Evolutionary conservation across 2,329 filamentous ascomycete species (phyloP).

Genomic region (Trematosphaeria pertusa): DNA sequence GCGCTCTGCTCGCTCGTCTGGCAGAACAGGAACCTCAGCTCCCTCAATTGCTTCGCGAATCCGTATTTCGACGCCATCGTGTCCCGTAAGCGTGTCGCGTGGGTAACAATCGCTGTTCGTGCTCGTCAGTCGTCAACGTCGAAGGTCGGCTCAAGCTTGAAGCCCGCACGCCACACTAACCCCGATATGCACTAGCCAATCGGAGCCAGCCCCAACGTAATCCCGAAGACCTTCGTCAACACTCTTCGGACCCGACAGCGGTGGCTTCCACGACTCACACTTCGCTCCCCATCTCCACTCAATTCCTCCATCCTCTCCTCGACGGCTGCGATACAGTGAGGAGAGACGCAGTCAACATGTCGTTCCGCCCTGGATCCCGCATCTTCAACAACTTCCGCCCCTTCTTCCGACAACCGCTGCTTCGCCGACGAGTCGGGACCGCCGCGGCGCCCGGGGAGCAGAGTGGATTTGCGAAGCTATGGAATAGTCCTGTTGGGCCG

Average conservation of each 20-base stretch:
- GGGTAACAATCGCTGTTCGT: conserved; percentile 27
- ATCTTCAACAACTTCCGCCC: conserved; percentile 62
- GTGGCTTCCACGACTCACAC: conserved; percentile 10
- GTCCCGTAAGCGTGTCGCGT: conserved; percentile 16
- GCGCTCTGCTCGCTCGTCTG: conserved; percentile 92
- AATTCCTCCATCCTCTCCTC: conserved; percentile 58
- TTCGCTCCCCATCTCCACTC: conserved; percentile 13
- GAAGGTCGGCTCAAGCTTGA: conserved; percentile 24
- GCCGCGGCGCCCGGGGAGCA: conserved; percentile 58
- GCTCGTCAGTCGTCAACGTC: conserved; percentile 16
- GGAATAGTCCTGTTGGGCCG: conserved; percentile 57
- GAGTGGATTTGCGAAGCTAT: conserved; percentile 73
- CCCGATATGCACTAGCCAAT: conserved; percentile 20
- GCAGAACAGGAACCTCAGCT: conserved; percentile 97
- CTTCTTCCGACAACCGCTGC: conserved; percentile 59
- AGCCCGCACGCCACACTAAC: conserved; percentile 12
- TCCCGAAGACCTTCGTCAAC: conserved; percentile 30
- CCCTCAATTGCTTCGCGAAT: conserved; percentile 87
- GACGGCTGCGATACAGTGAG: conserved; percentile 29
- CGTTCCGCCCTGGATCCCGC: conserved; percentile 65
- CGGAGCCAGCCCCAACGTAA: conserved; percentile 31
- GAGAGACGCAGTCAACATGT: conserved; percentile 51
- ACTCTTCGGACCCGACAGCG: conserved; percentile 27
- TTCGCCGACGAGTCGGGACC: conserved; percentile 73
- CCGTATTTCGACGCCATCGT: conserved; percentile 92